Conservation (phyloP, 495 filamentous ascomycete genomes). For the Penicillium manginii region DNA sequence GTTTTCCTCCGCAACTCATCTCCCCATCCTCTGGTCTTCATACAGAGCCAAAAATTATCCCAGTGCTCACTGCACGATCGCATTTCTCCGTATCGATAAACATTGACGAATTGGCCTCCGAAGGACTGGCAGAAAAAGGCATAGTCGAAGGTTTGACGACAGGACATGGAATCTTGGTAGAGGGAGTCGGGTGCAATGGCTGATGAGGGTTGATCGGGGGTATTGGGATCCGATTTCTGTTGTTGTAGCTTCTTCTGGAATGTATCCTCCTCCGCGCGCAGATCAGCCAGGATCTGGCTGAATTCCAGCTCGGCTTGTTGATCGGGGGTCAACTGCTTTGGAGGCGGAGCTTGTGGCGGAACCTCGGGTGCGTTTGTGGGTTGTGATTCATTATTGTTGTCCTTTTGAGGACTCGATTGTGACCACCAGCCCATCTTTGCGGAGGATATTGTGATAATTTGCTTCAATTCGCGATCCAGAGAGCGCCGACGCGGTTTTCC, state of each 20-base stretch:
- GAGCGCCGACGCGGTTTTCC: constrained; percentile 13
- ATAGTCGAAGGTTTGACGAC: constrained; percentile 85
- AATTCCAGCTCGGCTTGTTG: constrained; percentile 66
- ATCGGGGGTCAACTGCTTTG: constrained; percentile 54
- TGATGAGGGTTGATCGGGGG: constrained; percentile 27
- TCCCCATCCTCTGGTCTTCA: constrained; percentile 64
- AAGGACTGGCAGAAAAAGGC: constrained; percentile 95
- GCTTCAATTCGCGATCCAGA: not conserved
- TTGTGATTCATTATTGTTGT: constrained; percentile 20
- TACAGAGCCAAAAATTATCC: constrained; percentile 94
- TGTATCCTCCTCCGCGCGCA: constrained; percentile 44
- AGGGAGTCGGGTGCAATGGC: constrained; percentile 62
- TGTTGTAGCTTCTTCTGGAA: constrained; percentile 23
- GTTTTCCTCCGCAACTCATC: constrained; percentile 55
- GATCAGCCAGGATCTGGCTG: constrained; percentile 56
- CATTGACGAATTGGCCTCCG: constrained; percentile 81
- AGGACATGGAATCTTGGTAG: constrained; percentile 82
- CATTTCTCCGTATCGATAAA: constrained; percentile 83
- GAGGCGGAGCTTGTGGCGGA: constrained; percentile 31
- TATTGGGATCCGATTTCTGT: constrained; percentile 17
- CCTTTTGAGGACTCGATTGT: constrained; percentile 38
- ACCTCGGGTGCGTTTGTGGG: constrained; percentile 21
- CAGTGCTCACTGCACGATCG: constrained; percentile 78
- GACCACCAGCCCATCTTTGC: constrained; percentile 57
- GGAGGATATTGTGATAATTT: constrained; percentile 2